These are phyloP conservation scores for Amylocarpus encephaloides DNA, from an alignment of 2,329 filamentous ascomycete genomes.

Conservation along the genomic window DNA sequence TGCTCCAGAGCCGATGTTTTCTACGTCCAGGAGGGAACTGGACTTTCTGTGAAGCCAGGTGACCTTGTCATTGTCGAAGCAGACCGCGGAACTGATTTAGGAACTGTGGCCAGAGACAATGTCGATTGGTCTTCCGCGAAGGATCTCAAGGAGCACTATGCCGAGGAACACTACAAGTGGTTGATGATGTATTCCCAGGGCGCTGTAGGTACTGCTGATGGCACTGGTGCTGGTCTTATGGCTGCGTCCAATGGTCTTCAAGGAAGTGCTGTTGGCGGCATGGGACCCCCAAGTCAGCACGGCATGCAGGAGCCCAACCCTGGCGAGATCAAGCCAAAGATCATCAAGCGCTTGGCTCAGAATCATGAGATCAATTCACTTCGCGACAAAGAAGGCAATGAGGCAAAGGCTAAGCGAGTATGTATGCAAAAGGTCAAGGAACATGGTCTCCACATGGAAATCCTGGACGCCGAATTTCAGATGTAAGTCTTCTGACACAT, in stretches of 20 bases:
- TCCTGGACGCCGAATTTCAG: slow-evolving; percentile 96
- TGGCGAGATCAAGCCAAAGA: slow-evolving; percentile 83
- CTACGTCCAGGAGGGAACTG: slow-evolving; percentile 93
- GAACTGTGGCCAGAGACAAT: slow-evolving; percentile 83
- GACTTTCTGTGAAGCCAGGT: slow-evolving; percentile 80
- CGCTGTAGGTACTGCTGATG: slow-evolving; percentile 56
- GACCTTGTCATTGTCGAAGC: slow-evolving; percentile 97
- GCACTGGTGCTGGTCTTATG: slow-evolving; percentile 55
- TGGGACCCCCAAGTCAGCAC: slow-evolving; percentile 69
- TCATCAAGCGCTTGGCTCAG: slow-evolving; percentile 92
- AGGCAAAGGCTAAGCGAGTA: slow-evolving; percentile 93
- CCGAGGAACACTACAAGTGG: slow-evolving; percentile 96
- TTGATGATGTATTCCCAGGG: slow-evolving; percentile 96
- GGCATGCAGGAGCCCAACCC: slow-evolving; percentile 64
- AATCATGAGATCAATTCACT: slow-evolving; percentile 83
- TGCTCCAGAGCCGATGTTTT: slow-evolving; percentile 93
- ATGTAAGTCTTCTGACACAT: slow-evolving; percentile 58
- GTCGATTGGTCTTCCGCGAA: slow-evolving; percentile 84
- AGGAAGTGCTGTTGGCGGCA: slow-evolving; percentile 67
- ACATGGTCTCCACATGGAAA: slow-evolving; percentile 95
- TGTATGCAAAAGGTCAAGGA: slow-evolving; percentile 96
- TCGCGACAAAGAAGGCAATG: slow-evolving; percentile 92
- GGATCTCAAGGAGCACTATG: slow-evolving; percentile 82
- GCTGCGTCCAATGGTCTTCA: slow-evolving; percentile 57
- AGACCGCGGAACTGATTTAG: slow-evolving; percentile 90